Conservation (phyloP, 176 grass and related monocot species). For the Themeda triandra region DNA sequence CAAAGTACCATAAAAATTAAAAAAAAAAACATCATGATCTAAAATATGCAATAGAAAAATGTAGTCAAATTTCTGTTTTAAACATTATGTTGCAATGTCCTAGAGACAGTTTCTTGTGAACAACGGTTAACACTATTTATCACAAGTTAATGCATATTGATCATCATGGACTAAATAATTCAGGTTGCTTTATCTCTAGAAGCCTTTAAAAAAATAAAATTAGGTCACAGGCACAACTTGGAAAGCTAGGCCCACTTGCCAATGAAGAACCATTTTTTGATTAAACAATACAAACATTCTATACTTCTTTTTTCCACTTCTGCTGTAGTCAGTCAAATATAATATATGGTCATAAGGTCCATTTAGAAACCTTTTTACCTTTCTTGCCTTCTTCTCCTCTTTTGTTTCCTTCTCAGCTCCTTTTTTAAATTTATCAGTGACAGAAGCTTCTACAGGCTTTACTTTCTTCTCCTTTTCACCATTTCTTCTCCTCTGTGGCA, state of each 20-base stretch:
- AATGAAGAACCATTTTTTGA: slow-evolving; percentile 1
- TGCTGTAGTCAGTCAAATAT: background rate
- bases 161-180: background rate
- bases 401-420: slow-evolving; percentile 62
- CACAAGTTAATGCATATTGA: background rate
- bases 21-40: background rate
- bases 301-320: background rate
- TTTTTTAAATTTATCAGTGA: slow-evolving; percentile 30
- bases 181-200: background rate
- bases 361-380: slow-evolving; percentile 44
- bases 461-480: slow-evolving; percentile 60
- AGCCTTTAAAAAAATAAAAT: background rate
- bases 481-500: slow-evolving; percentile 71
- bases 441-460: slow-evolving; percentile 24
- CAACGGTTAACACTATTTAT: background rate
- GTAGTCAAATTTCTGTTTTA: background rate
- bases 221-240: background rate
- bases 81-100: background rate
- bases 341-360: background rate
- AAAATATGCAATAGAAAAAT: background rate
- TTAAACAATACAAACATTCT: slow-evolving; percentile 14
- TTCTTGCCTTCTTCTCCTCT: slow-evolving; percentile 95
- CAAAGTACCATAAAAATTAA: background rate
- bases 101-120: background rate
- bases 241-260: background rate